Evolutionary conservation across 1,284 basidiomycete genomes (phyloP).

Genomic region (Pseudozyma sp.): DNA sequence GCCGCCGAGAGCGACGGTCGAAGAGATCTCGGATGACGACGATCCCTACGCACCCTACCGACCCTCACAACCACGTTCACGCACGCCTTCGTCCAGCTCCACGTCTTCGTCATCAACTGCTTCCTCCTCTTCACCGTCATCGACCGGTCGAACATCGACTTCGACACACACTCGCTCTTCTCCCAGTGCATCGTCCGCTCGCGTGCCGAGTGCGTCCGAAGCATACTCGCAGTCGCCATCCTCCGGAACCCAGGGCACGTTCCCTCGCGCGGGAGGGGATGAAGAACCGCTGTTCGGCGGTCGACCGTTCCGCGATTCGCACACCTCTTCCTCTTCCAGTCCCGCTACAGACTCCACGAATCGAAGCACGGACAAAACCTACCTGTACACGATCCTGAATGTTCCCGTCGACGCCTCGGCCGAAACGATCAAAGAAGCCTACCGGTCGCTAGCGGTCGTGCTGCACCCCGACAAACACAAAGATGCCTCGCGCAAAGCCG

Average conservation of each 20-base stretch:
- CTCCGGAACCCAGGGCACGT: constrained; percentile 21
- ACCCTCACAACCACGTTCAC: constrained; percentile 4
- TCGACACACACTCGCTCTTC: constrained; percentile 12
- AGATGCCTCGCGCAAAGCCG: constrained; percentile 74
- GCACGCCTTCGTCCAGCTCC: constrained; percentile 1
- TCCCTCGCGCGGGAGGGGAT: constrained; percentile 25
- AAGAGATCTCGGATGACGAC: constrained; percentile 39
- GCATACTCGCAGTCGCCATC: constrained; percentile 36
- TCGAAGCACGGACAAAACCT: constrained; percentile 31
- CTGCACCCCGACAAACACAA: constrained; percentile 86
- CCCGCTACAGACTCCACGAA: not conserved
- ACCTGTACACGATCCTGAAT: constrained; percentile 73
- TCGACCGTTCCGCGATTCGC: constrained; percentile 59
- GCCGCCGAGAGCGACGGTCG: constrained; percentile 28
- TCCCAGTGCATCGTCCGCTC: no score
- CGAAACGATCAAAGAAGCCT: constrained; percentile 78
- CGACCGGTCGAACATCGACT: not conserved
- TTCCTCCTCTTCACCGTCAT: not conserved
- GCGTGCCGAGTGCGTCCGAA: constrained; percentile 2
- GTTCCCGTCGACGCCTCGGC: constrained; percentile 76
- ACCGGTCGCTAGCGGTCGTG: constrained; percentile 78
- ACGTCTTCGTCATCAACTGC: constrained; percentile 10
- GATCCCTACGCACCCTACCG: constrained; percentile 47
- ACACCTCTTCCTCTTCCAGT: constrained; percentile 7
- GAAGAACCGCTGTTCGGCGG: constrained; percentile 66